Base-by-base conservation (phyloP, 2,329 filamentous ascomycete species). In the Claviceps sp. region DNA sequence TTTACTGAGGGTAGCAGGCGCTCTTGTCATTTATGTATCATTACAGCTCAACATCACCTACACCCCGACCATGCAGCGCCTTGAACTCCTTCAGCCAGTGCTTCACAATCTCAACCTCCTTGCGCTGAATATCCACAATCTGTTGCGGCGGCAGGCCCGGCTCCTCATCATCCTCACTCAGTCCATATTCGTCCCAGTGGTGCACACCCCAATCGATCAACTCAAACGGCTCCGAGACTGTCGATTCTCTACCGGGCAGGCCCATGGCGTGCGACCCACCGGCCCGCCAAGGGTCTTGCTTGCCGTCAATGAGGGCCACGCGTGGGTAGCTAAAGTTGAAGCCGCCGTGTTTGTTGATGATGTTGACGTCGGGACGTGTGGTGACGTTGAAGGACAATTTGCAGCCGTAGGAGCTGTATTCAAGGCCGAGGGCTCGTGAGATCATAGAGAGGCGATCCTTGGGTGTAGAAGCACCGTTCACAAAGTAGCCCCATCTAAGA, bases 231-330 rank as follows among this genome's bases (percentile, higher is more conserved):
- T 89, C 77, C 47, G 73, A 75, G 0, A 71, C 67, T 0, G 85
- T 86, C 45, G 76, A 85, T 14, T 70, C 66, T 20, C 85, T 72
- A 34, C 72, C 67, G 0, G 74, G 71, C 0, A 81, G 75, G 1
- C 72, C 76, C n/a, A 80, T 76, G 0, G 81, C 82, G 48, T 91
- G 82, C 0, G 85, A 80, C 0, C 83, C 85, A 0, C 85, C 85
- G 0, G 81, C 79, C 18, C 84, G 77, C 88, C 88, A 95, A 0
- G 88, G 87, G 62, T 94, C 88, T 52, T 79, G 78, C 56, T 86
- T 78, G 30, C 88, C 88, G 55, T 89, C 87, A 41, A 95, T 72
- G 47, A 86, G 56, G 2, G 88, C 88, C 0, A 95, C 76, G 1
- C 88, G 82, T 1, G 83, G 78, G 62, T 88, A 89, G 46, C 77